Conservation (phyloP, 306 rosid genomes). For the Quercus engelmannii region DNA sequence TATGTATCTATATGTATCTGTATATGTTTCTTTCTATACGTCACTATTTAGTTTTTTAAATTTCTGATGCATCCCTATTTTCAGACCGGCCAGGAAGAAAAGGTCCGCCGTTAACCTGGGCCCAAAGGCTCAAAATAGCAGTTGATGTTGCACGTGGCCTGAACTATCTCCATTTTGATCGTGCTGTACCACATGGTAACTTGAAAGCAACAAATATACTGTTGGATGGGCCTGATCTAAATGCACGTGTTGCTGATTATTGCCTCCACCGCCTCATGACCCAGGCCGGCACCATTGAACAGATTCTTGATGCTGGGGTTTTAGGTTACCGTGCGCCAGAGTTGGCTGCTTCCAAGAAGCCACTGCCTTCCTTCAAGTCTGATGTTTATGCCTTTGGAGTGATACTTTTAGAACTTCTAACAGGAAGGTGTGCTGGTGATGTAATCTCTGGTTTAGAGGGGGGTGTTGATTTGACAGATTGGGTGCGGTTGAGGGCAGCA, state of each 20-base stretch:
- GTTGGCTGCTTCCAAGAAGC: slow-evolving; percentile 92
- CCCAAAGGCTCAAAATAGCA: slow-evolving; percentile 88
- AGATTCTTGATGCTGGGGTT: slow-evolving; percentile 93
- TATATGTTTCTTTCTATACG: neutral
- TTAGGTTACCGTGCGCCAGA: slow-evolving; percentile 96
- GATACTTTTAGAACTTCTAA: slow-evolving; percentile 75
- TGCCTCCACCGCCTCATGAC: slow-evolving; percentile 99
- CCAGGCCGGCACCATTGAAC: slow-evolving; percentile 88
- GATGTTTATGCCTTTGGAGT: slow-evolving; percentile 98
- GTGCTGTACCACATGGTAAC: slow-evolving; percentile 98
- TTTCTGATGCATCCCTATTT: slow-evolving; percentile 16
- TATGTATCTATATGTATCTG: neutral
- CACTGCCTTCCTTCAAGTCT: slow-evolving; percentile 92
- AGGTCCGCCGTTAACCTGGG: slow-evolving; percentile 81
- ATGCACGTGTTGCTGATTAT: slow-evolving; percentile 94
- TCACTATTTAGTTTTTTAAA: slow-evolving; percentile 10
- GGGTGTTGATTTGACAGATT: slow-evolving; percentile 84
- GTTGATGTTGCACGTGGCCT: slow-evolving; percentile 99
- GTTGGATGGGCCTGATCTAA: slow-evolving; percentile 82
- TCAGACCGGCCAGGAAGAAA: slow-evolving; percentile 96
- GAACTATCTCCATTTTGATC: slow-evolving; percentile 99
- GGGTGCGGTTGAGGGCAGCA: slow-evolving; percentile 70
- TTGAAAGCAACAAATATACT: slow-evolving; percentile 87
- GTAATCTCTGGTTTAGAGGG: slow-evolving; percentile 82
- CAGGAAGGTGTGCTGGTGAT: slow-evolving; percentile 98